phyloP scores from a whole-genome alignment of 2,329 filamentous ascomycete genomes.

The Elsinoe perseae region DNA sequence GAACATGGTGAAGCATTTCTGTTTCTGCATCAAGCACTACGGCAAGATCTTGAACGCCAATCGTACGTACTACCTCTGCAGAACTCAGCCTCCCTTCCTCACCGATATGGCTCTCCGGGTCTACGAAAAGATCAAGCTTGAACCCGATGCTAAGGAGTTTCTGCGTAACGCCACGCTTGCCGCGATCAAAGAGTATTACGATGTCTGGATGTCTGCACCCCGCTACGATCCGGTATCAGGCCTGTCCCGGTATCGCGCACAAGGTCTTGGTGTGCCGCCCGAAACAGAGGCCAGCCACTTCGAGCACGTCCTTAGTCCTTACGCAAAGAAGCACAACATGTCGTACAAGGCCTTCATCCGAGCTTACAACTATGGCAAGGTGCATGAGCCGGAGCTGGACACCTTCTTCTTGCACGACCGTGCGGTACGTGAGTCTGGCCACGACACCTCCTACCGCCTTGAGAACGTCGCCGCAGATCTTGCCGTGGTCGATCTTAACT shows the following conservation, averaged over 20 bases:
- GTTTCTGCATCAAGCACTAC: constrained; percentile 97
- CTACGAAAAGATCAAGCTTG: constrained; percentile 86
- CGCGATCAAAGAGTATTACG: constrained; percentile 94
- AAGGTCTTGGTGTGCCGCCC: constrained; percentile 77
- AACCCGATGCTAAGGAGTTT: constrained; percentile 73
- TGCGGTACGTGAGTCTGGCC: constrained; percentile 89
- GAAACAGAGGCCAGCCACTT: constrained; percentile 88
- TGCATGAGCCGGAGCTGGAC: constrained; percentile 81
- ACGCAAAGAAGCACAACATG: constrained; percentile 76
- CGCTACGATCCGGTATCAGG: constrained; percentile 70
- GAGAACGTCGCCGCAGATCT: constrained; percentile 81
- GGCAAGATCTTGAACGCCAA: constrained; percentile 98
- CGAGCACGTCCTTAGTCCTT: constrained; percentile 70
- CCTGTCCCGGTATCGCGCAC: constrained; percentile 75
- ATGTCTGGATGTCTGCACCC: constrained; percentile 68
- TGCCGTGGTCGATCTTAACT: constrained; percentile 91
- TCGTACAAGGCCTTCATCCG: constrained; percentile 74
- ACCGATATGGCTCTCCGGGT: constrained; percentile 95
- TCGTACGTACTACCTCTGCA: constrained; percentile 85
- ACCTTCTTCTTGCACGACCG: constrained; percentile 95
- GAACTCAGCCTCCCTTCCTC: constrained; percentile 92
- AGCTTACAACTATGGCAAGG: constrained; percentile 71
- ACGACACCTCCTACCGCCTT: constrained; percentile 91
- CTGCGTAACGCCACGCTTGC: constrained; percentile 71
- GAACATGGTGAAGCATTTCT: constrained; percentile 92